Evolutionary conservation across 164 flowering plant genomes (phyloP).

Genomic region (Nymphaea thermarum): DNA sequence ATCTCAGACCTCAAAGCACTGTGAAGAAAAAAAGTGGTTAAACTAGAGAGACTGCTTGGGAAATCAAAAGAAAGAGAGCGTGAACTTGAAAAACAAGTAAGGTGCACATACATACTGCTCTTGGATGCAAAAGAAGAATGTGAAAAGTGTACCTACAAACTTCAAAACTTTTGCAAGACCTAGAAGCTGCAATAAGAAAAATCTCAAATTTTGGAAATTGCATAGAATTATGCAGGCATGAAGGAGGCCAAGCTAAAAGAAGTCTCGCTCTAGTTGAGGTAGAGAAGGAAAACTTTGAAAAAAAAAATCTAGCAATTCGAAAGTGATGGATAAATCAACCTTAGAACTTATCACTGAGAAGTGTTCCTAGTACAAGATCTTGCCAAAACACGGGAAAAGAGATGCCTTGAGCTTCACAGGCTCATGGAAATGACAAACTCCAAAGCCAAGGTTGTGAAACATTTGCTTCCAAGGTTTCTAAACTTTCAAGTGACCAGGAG

Average conservation of each 20-base stretch:
- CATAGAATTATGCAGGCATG: slow-evolving; percentile 38
- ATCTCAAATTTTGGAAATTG: slow-evolving; percentile 48
- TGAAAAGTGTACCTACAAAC: slow-evolving; percentile 24
- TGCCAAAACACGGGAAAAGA: slow-evolving; percentile 30
- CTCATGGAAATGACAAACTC: slow-evolving; percentile 30
- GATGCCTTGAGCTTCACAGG: slow-evolving; percentile 52
- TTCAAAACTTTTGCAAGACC: slow-evolving; percentile 42
- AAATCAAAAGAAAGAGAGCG: slow-evolving; percentile 51
- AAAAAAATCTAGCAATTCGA: background rate
- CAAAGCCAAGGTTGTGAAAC: slow-evolving; percentile 44
- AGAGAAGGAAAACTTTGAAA: background rate
- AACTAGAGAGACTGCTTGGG: slow-evolving; percentile 57
- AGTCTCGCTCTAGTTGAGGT: slow-evolving; percentile 8
- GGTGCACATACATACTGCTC: slow-evolving; percentile 35
- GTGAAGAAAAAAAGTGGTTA: slow-evolving; percentile 39
- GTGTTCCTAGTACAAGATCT: slow-evolving; percentile 11
- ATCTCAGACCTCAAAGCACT: slow-evolving; percentile 33
- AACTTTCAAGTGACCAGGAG: slow-evolving; percentile 53
- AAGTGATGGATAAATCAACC: background rate
- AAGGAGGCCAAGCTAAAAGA: slow-evolving; percentile 55
- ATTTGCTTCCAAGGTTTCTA: slow-evolving; percentile 31
- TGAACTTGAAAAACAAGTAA: slow-evolving; percentile 74
- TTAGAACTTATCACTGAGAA: slow-evolving; percentile 35
- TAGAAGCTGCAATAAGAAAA: slow-evolving; percentile 44
- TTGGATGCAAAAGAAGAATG: slow-evolving; percentile 45